Conservation (phyloP, 2,329 filamentous ascomycete genomes). For the Lasiodiplodia hormozganensis region DNA sequence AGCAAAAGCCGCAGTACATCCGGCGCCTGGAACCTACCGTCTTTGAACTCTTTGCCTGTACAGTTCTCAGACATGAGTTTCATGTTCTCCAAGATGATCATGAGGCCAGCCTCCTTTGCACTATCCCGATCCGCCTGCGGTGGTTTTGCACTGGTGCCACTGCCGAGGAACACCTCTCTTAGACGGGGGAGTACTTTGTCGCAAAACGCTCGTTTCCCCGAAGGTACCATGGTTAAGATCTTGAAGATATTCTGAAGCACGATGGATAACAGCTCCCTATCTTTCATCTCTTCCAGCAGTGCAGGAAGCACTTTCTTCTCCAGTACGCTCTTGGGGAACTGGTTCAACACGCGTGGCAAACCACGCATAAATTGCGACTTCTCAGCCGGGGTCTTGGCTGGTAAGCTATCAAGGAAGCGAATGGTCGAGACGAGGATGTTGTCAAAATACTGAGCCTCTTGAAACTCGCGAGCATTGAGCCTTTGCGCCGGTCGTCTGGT, state of each 20-base stretch:
- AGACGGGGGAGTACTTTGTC: slow-evolving; percentile 87
- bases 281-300: slow-evolving; percentile 90
- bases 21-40: slow-evolving; percentile 64
- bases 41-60: slow-evolving; percentile 91
- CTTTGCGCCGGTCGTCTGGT: slow-evolving; percentile 86
- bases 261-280: slow-evolving; percentile 81
- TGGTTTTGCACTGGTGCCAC: slow-evolving; percentile 51
- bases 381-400: slow-evolving; percentile 88
- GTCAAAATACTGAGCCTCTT: slow-evolving; percentile 95
- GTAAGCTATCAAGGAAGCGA: slow-evolving; percentile 88
- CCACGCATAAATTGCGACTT: slow-evolving; percentile 93
- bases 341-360: slow-evolving; percentile 82
- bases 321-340: slow-evolving; percentile 91
- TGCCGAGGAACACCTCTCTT: slow-evolving; percentile 79
- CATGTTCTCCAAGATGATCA: slow-evolving; percentile 89
- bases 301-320: slow-evolving; percentile 94
- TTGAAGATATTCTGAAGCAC: slow-evolving; percentile 93
- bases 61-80: slow-evolving; percentile 78
- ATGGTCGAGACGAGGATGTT: slow-evolving; percentile 97
- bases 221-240: slow-evolving; percentile 80
- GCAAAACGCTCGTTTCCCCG: slow-evolving; percentile 77
- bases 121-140: slow-evolving; percentile 75
- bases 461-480: slow-evolving; percentile 87
- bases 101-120: slow-evolving; percentile 84
- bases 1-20: not conserved